Base-by-base conservation (phyloP, 2,329 filamentous ascomycete genomes). In the Periconia digitata region DNA sequence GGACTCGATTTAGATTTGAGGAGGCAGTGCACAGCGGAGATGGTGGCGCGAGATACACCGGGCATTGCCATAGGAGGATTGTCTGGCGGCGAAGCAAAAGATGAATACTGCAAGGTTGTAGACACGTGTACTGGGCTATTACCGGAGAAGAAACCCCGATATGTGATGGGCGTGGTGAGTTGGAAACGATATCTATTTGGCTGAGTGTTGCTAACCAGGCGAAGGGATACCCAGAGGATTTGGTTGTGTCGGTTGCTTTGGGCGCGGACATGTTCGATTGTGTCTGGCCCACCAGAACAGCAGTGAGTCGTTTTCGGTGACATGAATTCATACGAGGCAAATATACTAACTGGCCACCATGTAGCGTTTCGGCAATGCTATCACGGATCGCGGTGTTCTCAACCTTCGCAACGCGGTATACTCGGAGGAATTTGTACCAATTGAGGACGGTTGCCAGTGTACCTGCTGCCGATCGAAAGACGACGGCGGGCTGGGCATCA, bases 191-290 rank as follows among this genome's bases (percentile, higher is more conserved):
- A n/a, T 43, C 27, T 18, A 3, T 39, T 20, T 5, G 16, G 1
- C 8, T 6, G 44, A 13, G 1, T 15, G 32, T 49, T 42, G 36
- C 53, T 60, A n/a, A 70, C 66, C 41, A 58, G 45, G 12, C 12
- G 21, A 44, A 83, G 80, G 91, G 94, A 12, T 99, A 96, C 71
- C 94, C 94, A 1, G 94, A 97, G 74, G 94, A 99, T 66, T 78
- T 99, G 47, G 83, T 99, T 2, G 92, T 99, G 34, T 95, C 90
- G 44, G 86, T 96, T 3, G 94, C 94, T 1, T 80, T 99, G 0
- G 94, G 94, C 3, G 94, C 94, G 41, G 94, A 99, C 73, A 99
- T 99, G 94, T 99, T 99, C 69, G 94, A 99, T 74, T 99, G 95
- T 67, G 94, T 99, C 6, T 99, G 94, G 94, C 95, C 94, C 1